Evolutionary conservation across 2,329 filamentous ascomycete species (phyloP), one percentile per base, ranked within the genome.

Genomic region (Periconia sp.): DNA sequence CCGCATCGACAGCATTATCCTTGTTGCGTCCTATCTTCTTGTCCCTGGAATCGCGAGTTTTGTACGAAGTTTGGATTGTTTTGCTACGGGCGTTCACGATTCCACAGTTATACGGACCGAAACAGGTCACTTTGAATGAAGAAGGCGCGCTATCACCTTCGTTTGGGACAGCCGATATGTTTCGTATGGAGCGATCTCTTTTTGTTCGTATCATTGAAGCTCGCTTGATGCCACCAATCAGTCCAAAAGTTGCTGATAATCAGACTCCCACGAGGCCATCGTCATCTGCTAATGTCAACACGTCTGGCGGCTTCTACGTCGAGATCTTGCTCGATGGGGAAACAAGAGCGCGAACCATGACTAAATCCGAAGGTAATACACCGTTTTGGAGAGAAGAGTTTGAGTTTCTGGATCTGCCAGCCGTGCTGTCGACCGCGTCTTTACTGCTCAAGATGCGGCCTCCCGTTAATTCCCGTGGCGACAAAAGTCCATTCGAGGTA

Each of bases 1-100:
- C 89, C 10, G 85, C 85, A 18, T 84, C 90, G 1, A 88, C 85
- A 2, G 83, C 88, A 17, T 80, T 93, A 52, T 88, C 89, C 7
- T 84, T 93, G 27, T 87, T 91, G 54, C 86, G 90, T n/a, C 93
- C 94, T 0, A 87, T 97, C 35, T 97, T 96, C 69, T 80, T 99
- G 33, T 89, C 91, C 3, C 76, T 97, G 43, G 93, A 97, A 62
- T 92, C 85, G 23, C 85, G 92, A 41, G 86, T 96, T 7, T 80
- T 96, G n/a, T 96, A 95, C 65, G 94, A 99, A 71, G 94, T 97
- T 13, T 99, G 94, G 94, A 93, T 96, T 65, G 92, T 96, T 7
- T 79, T 99, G 10, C 74, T 99, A 30, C 85, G 93, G 57, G 92
- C 93, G 0, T 97, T 97, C 72, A 91, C 93, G 0, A 87, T 96